phyloP scores from a whole-genome alignment of 352 stramenopile genomes.

The Globisporangium nagaii region DNA sequence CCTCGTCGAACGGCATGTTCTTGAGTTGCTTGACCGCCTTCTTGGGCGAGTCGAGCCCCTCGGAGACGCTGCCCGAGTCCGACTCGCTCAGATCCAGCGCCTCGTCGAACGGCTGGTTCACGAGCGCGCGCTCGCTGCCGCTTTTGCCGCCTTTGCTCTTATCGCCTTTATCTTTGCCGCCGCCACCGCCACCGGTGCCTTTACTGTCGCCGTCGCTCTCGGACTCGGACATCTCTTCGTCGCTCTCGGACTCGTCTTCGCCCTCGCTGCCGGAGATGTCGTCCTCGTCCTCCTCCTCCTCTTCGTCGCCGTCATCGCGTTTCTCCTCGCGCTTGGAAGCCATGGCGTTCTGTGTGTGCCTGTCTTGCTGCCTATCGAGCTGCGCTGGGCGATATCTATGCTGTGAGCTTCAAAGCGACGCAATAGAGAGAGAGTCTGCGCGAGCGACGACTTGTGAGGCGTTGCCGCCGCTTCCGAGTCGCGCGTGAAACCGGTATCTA shows the following conservation, averaged over 20 bases:
- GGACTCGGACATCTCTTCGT: constrained; percentile 74
- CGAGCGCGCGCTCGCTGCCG: constrained; percentile 44
- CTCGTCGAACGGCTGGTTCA: constrained; percentile 86
- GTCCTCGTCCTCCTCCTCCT: constrained; percentile 46
- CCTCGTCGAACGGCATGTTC: constrained; percentile 80
- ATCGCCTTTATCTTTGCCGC: constrained; percentile 12
- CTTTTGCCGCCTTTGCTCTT: constrained; percentile 15
- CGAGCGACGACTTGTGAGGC: constrained; percentile 1
- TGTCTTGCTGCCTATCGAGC: background rate
- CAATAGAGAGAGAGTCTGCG: too few species aligned
- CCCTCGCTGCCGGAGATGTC: constrained; percentile 42
- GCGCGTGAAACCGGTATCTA: background rate
- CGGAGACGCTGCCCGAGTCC: constrained; percentile 41
- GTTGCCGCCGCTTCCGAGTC: constrained; percentile 1
- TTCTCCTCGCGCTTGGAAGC: constrained; percentile 58
- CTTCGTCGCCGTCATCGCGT: constrained; percentile 30
- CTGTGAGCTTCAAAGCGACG: too few species aligned
- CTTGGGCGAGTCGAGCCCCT: constrained; percentile 55
- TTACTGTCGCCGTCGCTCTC: constrained; percentile 39
- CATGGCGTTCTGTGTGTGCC: background rate
- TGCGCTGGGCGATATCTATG: too few species aligned
- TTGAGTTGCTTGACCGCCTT: constrained; percentile 49
- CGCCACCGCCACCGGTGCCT: constrained; percentile 9
- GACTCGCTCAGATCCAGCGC: constrained; percentile 86
- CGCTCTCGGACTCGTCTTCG: constrained; percentile 39